Evolutionary conservation across 2,329 filamentous ascomycete genomes (phyloP).

Genomic region (Microdochium bolleyi): DNA sequence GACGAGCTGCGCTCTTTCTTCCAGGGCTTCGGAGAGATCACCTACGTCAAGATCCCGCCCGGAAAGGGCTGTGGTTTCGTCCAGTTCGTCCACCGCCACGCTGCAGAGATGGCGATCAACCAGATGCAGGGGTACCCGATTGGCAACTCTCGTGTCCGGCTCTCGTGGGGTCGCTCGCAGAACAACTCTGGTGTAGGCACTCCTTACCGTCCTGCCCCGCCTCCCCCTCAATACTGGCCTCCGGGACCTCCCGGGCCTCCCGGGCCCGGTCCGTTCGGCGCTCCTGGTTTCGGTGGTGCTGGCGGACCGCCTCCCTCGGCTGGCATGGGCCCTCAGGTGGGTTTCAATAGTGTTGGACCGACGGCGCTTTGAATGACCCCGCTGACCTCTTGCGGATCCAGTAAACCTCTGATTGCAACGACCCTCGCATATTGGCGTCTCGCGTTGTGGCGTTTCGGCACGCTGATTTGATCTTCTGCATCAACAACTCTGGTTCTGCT

Average conservation of each 20-base stretch:
- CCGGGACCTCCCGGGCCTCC: slow-evolving; percentile 17
- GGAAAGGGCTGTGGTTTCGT: slow-evolving; percentile 99
- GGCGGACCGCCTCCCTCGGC: slow-evolving; percentile 20
- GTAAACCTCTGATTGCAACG: slow-evolving; percentile 11
- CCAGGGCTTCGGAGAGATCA: slow-evolving; percentile 98
- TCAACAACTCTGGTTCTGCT: slow-evolving; percentile 18
- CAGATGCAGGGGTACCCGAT: slow-evolving; percentile 99
- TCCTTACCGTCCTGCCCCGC: slow-evolving; percentile 87
- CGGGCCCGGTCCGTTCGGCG: slow-evolving; percentile 15
- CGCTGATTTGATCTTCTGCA: slow-evolving; percentile 14
- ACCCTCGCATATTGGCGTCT: slow-evolving; percentile 23
- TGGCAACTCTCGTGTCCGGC: slow-evolving; percentile 92
- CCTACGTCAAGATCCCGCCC: slow-evolving; percentile 98
- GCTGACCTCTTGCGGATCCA: slow-evolving; percentile 1
- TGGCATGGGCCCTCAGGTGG: slow-evolving; percentile 22
- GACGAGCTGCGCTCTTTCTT: slow-evolving; percentile 99
- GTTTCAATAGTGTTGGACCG: background rate
- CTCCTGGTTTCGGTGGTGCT: slow-evolving; percentile 14
- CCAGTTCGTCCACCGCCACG: slow-evolving; percentile 97
- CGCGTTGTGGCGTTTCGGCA: slow-evolving; percentile 23
- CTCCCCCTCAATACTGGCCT: slow-evolving; percentile 23
- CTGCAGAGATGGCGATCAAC: slow-evolving; percentile 99
- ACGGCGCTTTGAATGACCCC: background rate
- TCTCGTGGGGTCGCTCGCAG: slow-evolving; percentile 96
- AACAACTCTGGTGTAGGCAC: slow-evolving; percentile 99